Base-by-base conservation (phyloP, 306 rosid species). In the Vachellia collinsii region DNA sequence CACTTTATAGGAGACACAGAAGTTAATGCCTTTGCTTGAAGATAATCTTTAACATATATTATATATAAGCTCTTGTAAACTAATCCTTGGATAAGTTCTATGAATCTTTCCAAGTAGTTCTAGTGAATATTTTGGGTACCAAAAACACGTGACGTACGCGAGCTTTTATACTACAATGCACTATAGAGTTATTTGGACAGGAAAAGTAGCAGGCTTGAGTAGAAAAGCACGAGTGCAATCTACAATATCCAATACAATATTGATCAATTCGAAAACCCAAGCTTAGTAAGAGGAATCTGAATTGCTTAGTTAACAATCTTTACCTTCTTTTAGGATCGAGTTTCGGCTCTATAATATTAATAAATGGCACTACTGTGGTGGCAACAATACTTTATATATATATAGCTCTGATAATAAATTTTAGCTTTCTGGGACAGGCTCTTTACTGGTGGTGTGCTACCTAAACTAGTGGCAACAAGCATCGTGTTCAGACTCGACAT, bases 361-460 rank as follows among this genome's bases (percentile, higher is more conserved):
- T 61, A 61, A 25, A 61, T 11, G 19, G 16, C 65, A 4, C 48
- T 41, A 8, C 46, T 48, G 19, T 19, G n/a, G 25, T 7, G 20
- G 58, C 58, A 64, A 51, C 80, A 76, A 13, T 43, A 81, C 85
- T 77, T 81, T 82, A 82, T n/a, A 3, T 23, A 8, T 58, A 20
- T 53, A 20, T 56, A 9, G 20, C 3, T 8, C 0, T 23, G 0
- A 11, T 11, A 2, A 23, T 61, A 25, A 50, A 66, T 9, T 77
- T 80, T 43, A 43, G 54, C 62, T 80, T 86, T 29, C 64, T 48
- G 64, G 25, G 51, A 56, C 74, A 34, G 48, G 82, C 44, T 72
- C 71, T 51, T 8, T 43, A 23, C 50, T 61, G 64, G 46, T 85
- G 67, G 13, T 5, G 13, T 64, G 29, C 80, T 76, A 74, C 78